Percentiles rank a stretch among this genome's conserved stretches.
Conservation (phyloP, 257 asterid genomes). For the Nicotiana undulata region DNA sequence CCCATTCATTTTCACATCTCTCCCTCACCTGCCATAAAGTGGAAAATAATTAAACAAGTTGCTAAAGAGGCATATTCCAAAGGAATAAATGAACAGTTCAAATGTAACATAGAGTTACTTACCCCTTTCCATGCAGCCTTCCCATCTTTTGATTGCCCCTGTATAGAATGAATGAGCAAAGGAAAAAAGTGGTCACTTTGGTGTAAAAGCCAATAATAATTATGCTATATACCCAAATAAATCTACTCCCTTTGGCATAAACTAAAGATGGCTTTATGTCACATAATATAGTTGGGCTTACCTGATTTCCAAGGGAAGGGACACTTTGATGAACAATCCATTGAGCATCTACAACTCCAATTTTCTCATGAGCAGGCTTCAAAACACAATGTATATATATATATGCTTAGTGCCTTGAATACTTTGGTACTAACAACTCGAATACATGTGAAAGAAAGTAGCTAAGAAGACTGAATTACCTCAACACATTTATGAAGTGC, state of each 20-base stretch:
- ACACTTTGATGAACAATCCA: constrained; percentile 70
- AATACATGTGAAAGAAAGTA: neutral
- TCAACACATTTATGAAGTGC: constrained; percentile 72
- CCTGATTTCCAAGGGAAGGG: constrained; percentile 84
- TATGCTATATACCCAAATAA: neutral
- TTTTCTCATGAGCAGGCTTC: constrained; percentile 76
- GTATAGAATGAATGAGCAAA: neutral
- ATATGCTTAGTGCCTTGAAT: neutral
- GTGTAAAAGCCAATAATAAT: neutral
- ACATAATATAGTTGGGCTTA: neutral
- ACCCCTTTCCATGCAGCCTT: constrained; percentile 83
- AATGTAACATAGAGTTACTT: constrained; percentile 9
- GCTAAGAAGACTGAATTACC: constrained; percentile 22
- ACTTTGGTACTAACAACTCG: neutral
- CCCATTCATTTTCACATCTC: constrained; percentile 70
- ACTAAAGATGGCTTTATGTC: neutral
- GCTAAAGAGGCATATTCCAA: neutral
- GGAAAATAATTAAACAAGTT: neutral
- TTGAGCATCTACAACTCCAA: constrained; percentile 93
- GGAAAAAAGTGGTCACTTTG: neutral
- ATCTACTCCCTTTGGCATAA: neutral
- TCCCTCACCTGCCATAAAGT: constrained; percentile 42
- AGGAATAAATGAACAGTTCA: neutral
- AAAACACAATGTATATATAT: constrained; percentile 7
- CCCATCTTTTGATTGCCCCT: constrained; percentile 61